Conservation (phyloP, 768 basidiomycete genomes). For the Suillus brevipes region DNA sequence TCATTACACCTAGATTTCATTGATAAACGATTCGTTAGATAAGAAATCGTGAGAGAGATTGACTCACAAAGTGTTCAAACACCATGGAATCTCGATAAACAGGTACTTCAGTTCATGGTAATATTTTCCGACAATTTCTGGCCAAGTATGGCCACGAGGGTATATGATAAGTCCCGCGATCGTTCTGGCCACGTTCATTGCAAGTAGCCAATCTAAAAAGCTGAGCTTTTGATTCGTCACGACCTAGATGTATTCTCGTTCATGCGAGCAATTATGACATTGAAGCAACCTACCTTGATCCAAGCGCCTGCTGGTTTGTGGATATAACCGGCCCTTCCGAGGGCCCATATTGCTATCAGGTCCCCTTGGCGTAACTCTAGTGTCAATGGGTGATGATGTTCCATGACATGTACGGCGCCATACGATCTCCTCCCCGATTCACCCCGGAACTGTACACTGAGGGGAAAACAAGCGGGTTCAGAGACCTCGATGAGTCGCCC, state of each 20-base stretch:
- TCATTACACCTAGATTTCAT: background rate
- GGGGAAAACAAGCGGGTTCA: background rate
- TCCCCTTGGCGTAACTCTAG: background rate
- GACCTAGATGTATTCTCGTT: background rate
- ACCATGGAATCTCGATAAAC: slow-evolving; percentile 2
- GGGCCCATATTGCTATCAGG: slow-evolving; percentile 2
- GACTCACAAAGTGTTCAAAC: slow-evolving; percentile 1
- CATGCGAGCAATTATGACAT: background rate
- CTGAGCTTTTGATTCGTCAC: background rate
- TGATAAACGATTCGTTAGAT: background rate
- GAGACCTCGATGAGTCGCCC: background rate
- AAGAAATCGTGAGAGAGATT: background rate
- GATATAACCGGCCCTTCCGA: background rate
- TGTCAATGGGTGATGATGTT: slow-evolving; percentile 1
- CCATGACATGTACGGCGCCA: background rate
- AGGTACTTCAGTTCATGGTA: background rate
- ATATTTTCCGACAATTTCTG: background rate
- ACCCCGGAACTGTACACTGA: background rate
- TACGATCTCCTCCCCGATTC: background rate
- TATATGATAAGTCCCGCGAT: background rate
- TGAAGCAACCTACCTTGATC: background rate
- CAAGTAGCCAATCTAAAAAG: background rate
- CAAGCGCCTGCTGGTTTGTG: slow-evolving; percentile 4
- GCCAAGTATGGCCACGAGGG: background rate
- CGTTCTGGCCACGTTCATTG: background rate